Evolutionary conservation across 768 basidiomycete species (phyloP), one percentile per base, ranked within the genome.

Genomic region (Amanita brunnescens): DNA sequence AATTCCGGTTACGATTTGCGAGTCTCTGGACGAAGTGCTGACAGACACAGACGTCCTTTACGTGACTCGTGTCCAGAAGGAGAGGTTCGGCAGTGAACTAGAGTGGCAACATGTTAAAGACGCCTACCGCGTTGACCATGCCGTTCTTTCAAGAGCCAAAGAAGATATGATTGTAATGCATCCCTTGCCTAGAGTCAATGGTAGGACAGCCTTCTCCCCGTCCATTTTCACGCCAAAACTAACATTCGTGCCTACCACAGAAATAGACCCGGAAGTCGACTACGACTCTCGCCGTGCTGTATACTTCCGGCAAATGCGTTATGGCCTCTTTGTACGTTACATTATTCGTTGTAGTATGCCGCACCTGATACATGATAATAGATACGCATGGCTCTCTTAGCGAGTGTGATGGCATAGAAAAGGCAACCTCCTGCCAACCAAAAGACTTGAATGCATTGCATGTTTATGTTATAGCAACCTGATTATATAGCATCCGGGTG

Each of bases 91-190:
- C 51, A 83, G 62, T 59, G 84, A 87, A 59, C 73, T 68, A 29
- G 95, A 94, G 64, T 99, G 92, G 90, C 73, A 84, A 56, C 77
- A 82, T 41, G 91, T 96, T 59, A 96, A 91, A 73, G 88, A 95
- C 62, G 80, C 85, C 13, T 98, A 95, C 65, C 75, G 91, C 30
- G 81, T 99, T 49, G 91, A 98, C 67, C 96, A 98, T 62, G 89
- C 94, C 9, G 81, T 98, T 29, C 75, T 99, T 23, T 83, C 92
- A 5, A 76, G 88, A 38, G 95, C 96, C 8, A 98, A 98, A 72
- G 87, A 91, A 56, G 89, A 93, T 48, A 91, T 96, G 83, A 97
- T 98, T 53, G 92, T 98, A 57, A 95, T 99, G 93, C 96, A 99
- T 67, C 96, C 96, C n/a, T 74, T 99, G 18, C 96, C 96, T 12